Conservation (phyloP, 139 green algal genomes). For the Micromonas pusilla region DNA sequence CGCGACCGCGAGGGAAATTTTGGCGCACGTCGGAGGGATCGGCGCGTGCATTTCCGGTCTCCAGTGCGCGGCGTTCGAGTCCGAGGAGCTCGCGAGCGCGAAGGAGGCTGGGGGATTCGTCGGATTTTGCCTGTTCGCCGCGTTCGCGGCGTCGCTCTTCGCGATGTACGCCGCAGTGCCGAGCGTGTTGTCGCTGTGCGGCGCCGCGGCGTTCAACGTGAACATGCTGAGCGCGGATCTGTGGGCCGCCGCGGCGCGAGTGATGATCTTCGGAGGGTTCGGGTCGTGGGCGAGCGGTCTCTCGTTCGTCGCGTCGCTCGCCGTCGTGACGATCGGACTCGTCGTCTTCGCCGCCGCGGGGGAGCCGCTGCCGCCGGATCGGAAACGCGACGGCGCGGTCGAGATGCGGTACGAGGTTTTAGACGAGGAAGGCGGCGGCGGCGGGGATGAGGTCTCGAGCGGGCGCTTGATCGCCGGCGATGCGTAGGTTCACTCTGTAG, state of each 20-base stretch:
- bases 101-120: neutral
- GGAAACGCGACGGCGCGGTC: neutral
- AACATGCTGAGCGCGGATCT: slow-evolving; percentile 59
- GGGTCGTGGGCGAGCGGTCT: no score
- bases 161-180: slow-evolving; percentile 49
- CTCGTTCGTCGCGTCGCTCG: neutral
- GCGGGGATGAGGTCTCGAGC: no score
- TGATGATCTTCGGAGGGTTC: slow-evolving; percentile 52
- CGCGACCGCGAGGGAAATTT: slow-evolving; percentile 18
- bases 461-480: no score
- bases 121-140: slow-evolving; percentile 38
- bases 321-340: neutral
- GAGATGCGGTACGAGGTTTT: neutral
- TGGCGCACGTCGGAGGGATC: neutral
- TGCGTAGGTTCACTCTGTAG: no score
- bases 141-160: slow-evolving; percentile 52
- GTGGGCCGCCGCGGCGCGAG: slow-evolving; percentile 46
- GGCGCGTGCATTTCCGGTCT: neutral
- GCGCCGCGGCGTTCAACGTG: slow-evolving; percentile 63
- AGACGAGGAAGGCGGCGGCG: neutral
- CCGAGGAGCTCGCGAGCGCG: slow-evolving; percentile 25
- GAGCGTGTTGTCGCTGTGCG: slow-evolving; percentile 23
- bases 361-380: neutral
- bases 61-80: slow-evolving; percentile 30
- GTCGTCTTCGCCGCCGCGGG: neutral